phyloP scores from a whole-genome alignment of 768 basidiomycete species.

The Leccinum barrowsii region DNA sequence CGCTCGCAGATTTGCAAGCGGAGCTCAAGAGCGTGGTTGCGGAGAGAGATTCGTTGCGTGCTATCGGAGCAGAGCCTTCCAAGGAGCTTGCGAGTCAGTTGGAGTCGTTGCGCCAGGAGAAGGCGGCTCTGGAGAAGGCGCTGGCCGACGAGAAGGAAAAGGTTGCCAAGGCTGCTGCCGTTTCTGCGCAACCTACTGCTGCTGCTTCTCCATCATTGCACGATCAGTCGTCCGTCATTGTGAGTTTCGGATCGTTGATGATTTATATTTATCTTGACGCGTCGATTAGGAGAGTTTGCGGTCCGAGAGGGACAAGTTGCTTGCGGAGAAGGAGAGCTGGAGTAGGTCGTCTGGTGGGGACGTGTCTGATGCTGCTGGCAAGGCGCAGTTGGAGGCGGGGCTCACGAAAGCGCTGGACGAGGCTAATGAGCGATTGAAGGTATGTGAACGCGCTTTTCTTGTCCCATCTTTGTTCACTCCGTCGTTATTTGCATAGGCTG shows the following conservation, averaged over 20 bases:
- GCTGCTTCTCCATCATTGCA: slow-evolving; percentile 1
- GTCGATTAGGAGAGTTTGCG: slow-evolving; percentile 44
- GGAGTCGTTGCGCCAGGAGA: slow-evolving; percentile 36
- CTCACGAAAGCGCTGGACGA: slow-evolving; percentile 57
- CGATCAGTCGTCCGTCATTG: slow-evolving; percentile 32
- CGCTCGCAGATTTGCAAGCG: slow-evolving; percentile 22
- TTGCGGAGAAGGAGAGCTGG: slow-evolving; percentile 53
- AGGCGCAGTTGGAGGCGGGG: slow-evolving; percentile 49
- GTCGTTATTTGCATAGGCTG: slow-evolving; percentile 27
- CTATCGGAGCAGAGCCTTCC: slow-evolving; percentile 15
- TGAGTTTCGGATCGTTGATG: slow-evolving; percentile 16
- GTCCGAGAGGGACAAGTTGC: slow-evolving; percentile 58
- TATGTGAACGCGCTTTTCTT: slow-evolving; percentile 20
- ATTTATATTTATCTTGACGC: background rate
- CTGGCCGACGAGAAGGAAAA: slow-evolving; percentile 40
- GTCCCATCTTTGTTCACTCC: slow-evolving; percentile 1
- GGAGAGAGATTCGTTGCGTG: slow-evolving; percentile 30
- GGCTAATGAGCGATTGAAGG: slow-evolving; percentile 58
- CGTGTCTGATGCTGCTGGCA: slow-evolving; percentile 32
- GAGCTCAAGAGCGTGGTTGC: slow-evolving; percentile 27
- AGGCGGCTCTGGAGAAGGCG: slow-evolving; percentile 36
- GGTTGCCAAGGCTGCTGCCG: slow-evolving; percentile 21
- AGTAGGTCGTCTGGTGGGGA: slow-evolving; percentile 20
- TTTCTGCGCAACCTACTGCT: background rate
- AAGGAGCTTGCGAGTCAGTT: slow-evolving; percentile 35